phyloP scores from a whole-genome alignment of 306 rosid species.

The Quercus engelmannii region DNA sequence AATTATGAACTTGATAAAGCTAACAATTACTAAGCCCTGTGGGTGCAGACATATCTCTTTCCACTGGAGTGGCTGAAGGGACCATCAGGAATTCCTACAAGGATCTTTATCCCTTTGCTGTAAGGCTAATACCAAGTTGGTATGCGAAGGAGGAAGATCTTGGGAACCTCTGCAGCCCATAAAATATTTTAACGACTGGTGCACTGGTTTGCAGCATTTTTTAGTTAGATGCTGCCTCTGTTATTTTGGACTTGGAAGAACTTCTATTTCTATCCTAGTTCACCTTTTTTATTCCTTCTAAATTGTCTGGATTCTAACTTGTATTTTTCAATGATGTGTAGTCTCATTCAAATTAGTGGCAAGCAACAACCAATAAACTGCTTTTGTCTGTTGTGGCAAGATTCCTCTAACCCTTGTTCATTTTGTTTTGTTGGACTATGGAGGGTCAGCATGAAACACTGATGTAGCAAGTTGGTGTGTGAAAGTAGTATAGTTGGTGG shows the following conservation, averaged over 20 bases:
- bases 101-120: conserved; percentile 81
- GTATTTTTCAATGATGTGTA: not conserved
- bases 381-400: not conserved
- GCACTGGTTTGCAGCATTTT: not conserved
- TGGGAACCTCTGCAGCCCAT: conserved; percentile 84
- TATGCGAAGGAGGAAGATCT: conserved; percentile 84
- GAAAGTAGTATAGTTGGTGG: not conserved
- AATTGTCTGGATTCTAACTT: not conserved
- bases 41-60: conserved; percentile 76
- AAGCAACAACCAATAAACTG: not conserved
- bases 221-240: not conserved
- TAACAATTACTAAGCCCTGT: not conserved
- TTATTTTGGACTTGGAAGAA: not conserved
- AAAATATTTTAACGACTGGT: conserved; percentile 28
- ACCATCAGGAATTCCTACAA: conserved; percentile 89
- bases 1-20: not conserved
- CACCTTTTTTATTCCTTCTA: not conserved
- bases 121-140: conserved; percentile 85
- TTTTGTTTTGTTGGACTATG: not conserved
- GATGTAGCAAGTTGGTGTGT: not conserved
- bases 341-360: not conserved
- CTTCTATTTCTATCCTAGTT: not conserved
- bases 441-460: not conserved
- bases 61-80: conserved; percentile 96
- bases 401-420: not conserved